These are phyloP conservation scores for Eustoma russellianum DNA, from an alignment of 257 asterid genomes.

Conservation along the genomic window DNA sequence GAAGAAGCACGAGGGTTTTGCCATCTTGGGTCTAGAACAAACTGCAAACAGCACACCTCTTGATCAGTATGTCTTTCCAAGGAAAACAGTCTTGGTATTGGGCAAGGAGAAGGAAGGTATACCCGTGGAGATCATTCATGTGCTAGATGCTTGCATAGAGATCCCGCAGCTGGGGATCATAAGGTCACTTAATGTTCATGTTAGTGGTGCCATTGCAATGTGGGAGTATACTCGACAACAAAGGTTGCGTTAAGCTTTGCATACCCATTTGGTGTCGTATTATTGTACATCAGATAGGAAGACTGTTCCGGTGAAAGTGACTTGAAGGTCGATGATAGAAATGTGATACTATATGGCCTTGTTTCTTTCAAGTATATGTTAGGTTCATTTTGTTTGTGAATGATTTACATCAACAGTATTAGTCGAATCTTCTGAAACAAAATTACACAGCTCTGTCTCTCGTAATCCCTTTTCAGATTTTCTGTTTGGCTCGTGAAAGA, in stretches of 20 bases:
- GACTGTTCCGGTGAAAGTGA: neutral
- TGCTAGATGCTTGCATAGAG: slow-evolving; percentile 84
- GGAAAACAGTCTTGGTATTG: slow-evolving; percentile 66
- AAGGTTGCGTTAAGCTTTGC: slow-evolving; percentile 21
- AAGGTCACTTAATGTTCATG: slow-evolving; percentile 94
- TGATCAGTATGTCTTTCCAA: slow-evolving; percentile 60
- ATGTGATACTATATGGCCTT: neutral
- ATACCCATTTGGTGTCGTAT: neutral
- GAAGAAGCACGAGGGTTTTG: slow-evolving; percentile 72
- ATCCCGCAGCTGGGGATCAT: slow-evolving; percentile 91
- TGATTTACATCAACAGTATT: neutral
- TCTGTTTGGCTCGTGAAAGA: too few relatives aligned
- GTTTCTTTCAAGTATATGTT: neutral
- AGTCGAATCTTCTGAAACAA: too few relatives aligned
- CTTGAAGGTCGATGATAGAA: too few relatives aligned
- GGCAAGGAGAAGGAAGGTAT: slow-evolving; percentile 97
- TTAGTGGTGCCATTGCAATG: slow-evolving; percentile 92
- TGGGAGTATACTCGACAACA: slow-evolving; percentile 98
- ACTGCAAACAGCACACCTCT: slow-evolving; percentile 88
- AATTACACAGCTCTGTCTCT: too few relatives aligned
- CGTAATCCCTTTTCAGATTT: too few relatives aligned
- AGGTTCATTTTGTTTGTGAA: neutral
- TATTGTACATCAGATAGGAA: neutral
- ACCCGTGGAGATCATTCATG: slow-evolving; percentile 87
- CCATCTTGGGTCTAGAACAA: slow-evolving; percentile 90